Evolutionary conservation across 257 asterid genomes (phyloP), one percentile per base, ranked within the genome.

Genomic region (Salvia splendens): DNA sequence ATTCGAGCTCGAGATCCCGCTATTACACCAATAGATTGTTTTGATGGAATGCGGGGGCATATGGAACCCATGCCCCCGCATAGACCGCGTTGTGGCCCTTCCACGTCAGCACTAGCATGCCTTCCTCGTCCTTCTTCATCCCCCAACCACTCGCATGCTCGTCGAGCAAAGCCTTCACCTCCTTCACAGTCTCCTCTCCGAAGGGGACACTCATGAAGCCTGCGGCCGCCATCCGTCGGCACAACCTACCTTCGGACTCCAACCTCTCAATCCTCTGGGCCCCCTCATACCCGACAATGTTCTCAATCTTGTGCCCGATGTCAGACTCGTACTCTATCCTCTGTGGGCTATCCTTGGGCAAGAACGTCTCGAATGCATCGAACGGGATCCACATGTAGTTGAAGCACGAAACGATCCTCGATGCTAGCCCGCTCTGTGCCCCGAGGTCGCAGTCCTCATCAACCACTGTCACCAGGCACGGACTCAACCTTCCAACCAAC

Each of bases 61-160:
- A 65, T 47, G 95, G 95, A 64, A 75, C 77, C 97, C 97, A 89
- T 59, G 75, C 81, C 7, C 88, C 59, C 28, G 97, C 88, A 49
- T 79, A 89, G 45, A 87, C 84, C 0, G 88, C 75, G 64, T 76
- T 84, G 56, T 89, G 97, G 1, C 97, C 97, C 65, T 89, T 89
- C 97, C 97, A 89, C 46, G 97, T 89, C 55, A 89, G 79, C 12
- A 85, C 77, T 38, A 87, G 20, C 85, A 79, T 84, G 64, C 83
- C 91, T 14, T 86, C 95, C 16, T 86, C 95, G 12, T 85, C 97
- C 47, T 70, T 83, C 80, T 89, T 89, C 97, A 89, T 85, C 36
- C 94, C 97, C 97, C 95, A 89, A 4, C 97, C 93, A 65, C 95
- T 86, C 11, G 95, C 93, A 72, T 87, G 95, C 28, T 87, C 95